phyloP scores from a whole-genome alignment of 345 rosid species.

The Eucalyptus tenuipes region DNA sequence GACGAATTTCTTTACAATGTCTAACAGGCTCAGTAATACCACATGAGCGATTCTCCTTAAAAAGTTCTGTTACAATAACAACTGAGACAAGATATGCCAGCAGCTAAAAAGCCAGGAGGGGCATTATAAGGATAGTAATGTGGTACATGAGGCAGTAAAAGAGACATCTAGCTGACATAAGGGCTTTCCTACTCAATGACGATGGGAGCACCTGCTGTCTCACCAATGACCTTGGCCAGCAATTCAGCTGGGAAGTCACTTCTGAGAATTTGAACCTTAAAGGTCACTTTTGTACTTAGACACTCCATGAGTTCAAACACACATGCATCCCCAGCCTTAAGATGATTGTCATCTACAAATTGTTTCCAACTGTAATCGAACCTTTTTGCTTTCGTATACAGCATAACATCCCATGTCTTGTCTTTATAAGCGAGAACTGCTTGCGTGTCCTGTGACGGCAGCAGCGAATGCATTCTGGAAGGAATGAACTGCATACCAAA shows the following conservation, averaged over 20 bases:
- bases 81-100: neutral
- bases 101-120: neutral
- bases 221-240: neutral
- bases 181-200: neutral
- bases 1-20: neutral
- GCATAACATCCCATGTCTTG: constrained; percentile 10
- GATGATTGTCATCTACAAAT: constrained; percentile 5
- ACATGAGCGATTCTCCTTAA: neutral
- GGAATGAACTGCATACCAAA: constrained; percentile 1
- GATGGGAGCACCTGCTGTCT: neutral
- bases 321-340: constrained; percentile 14
- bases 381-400: neutral
- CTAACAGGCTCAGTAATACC: neutral
- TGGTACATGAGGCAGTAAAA: neutral
- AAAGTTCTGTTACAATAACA: neutral
- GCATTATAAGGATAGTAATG: neutral
- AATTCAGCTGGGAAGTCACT: constrained; percentile 2
- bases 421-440: neutral
- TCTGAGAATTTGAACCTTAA: constrained; percentile 19
- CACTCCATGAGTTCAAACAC: constrained; percentile 14
- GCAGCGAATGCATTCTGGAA: neutral
- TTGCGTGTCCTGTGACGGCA: neutral
- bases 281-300: neutral
- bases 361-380: constrained; percentile 1
- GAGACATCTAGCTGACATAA: neutral